Evolutionary conservation across 2,329 filamentous ascomycete genomes (phyloP).

Genomic region (Coniochaeta prunicola): DNA sequence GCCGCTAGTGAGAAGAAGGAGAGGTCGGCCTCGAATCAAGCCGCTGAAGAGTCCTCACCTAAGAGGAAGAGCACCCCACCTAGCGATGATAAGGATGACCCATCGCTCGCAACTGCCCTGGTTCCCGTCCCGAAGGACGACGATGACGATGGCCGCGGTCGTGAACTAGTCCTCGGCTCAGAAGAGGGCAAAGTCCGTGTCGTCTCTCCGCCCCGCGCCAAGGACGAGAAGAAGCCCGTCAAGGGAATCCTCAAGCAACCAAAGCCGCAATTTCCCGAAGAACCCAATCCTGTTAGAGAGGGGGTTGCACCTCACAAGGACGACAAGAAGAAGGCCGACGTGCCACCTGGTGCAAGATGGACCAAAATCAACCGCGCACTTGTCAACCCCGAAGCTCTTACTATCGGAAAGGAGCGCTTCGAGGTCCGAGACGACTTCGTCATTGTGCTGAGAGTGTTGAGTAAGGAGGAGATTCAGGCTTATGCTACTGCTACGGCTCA

Average conservation of each 20-base stretch:
- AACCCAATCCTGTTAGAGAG: slow-evolving; percentile 74
- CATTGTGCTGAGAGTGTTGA: slow-evolving; percentile 82
- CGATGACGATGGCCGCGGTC: slow-evolving; percentile 29
- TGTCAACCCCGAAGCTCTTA: slow-evolving; percentile 83
- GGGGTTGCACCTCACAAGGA: slow-evolving; percentile 93
- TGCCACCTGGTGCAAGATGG: slow-evolving; percentile 76
- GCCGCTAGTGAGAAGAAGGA: slow-evolving; percentile 28
- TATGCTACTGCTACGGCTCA: slow-evolving; percentile 77
- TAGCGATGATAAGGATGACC: background rate
- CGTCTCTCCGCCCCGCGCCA: slow-evolving; percentile 62
- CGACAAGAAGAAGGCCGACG: slow-evolving; percentile 64
- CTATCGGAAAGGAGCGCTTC: slow-evolving; percentile 80
- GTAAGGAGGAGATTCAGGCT: slow-evolving; percentile 81
- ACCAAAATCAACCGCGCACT: slow-evolving; percentile 85
- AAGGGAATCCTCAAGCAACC: slow-evolving; percentile 85
- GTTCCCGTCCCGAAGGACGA: slow-evolving; percentile 11
- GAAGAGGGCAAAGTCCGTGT: slow-evolving; percentile 53
- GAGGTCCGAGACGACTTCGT: slow-evolving; percentile 92
- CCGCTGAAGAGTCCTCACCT: background rate
- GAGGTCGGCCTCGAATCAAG: slow-evolving; percentile 1
- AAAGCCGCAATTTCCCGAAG: slow-evolving; percentile 77
- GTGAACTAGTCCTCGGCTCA: slow-evolving; percentile 25
- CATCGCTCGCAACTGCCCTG: slow-evolving; percentile 5
- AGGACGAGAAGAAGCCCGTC: slow-evolving; percentile 59
- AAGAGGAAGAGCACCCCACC: background rate